These are phyloP conservation scores for Fusarium sambucinum DNA, from an alignment of 2,329 filamentous ascomycete genomes.

Conservation along the genomic window DNA sequence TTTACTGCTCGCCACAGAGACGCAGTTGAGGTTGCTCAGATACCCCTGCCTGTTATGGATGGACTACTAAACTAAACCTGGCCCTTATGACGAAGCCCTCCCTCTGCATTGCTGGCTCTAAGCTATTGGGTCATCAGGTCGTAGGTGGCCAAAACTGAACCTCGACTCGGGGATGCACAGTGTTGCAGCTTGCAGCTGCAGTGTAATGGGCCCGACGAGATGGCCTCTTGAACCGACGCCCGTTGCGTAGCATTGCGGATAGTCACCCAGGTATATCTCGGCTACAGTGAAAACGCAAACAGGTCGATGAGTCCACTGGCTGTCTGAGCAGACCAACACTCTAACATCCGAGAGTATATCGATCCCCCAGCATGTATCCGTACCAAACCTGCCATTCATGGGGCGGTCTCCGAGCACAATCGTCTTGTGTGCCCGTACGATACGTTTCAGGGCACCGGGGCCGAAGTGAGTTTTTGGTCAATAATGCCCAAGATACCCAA, in stretches of 20 bases:
- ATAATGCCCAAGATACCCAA: slow-evolving; percentile 19
- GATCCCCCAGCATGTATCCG: slow-evolving; percentile 8
- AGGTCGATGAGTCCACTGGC: neutral
- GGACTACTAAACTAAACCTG: slow-evolving; percentile 9
- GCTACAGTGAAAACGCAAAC: slow-evolving; percentile 19
- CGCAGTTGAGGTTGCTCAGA: slow-evolving; percentile 1
- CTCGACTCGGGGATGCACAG: slow-evolving; percentile 44
- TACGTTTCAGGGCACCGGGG: slow-evolving; percentile 23
- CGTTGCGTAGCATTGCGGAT: slow-evolving; percentile 9
- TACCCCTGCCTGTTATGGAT: slow-evolving; percentile 6
- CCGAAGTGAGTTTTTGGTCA: slow-evolving; percentile 22
- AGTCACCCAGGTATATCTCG: slow-evolving; percentile 19
- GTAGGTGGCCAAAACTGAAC: slow-evolving; percentile 20
- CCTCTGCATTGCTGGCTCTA: slow-evolving; percentile 27
- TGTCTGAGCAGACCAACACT: neutral
- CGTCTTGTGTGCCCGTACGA: slow-evolving; percentile 7
- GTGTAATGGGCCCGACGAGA: slow-evolving; percentile 25
- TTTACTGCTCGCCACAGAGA: slow-evolving; percentile 4
- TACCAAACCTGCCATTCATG: slow-evolving; percentile 34
- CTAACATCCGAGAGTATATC: neutral
- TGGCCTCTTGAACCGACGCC: slow-evolving; percentile 10
- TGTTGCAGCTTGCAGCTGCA: slow-evolving; percentile 42
- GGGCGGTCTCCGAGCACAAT: slow-evolving; percentile 29
- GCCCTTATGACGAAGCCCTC: slow-evolving; percentile 31
- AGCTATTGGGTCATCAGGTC: slow-evolving; percentile 35